Evolutionary conservation across 148 eudicot species (phyloP).

Genomic region (Cornus florida): DNA sequence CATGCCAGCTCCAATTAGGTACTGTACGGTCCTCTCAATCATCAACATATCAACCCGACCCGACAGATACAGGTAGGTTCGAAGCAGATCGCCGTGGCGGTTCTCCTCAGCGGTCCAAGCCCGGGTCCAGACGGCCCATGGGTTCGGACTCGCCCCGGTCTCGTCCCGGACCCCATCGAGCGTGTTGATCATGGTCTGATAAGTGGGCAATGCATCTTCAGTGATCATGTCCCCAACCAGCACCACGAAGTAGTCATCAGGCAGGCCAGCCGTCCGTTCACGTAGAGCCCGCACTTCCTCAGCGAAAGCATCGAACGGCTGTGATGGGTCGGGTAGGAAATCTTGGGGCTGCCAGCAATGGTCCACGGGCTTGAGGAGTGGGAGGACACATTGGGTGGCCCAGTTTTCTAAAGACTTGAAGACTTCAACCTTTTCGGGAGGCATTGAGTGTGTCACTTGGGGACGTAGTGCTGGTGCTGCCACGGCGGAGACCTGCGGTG

Average conservation of each 20-base stretch:
- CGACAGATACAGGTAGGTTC: conserved; percentile 34
- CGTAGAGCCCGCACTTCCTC: conserved; percentile 23
- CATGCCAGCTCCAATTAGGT: conserved; percentile 42
- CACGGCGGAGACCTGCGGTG: conserved; percentile 5
- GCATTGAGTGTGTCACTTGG: conserved; percentile 27
- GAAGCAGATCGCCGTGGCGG: conserved; percentile 37
- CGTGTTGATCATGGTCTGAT: conserved; percentile 33
- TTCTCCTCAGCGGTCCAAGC: conserved; percentile 48
- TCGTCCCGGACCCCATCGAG: conserved; percentile 32
- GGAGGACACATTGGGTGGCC: conserved; percentile 20
- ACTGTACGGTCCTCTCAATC: conserved; percentile 36
- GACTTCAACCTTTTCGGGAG: conserved; percentile 22
- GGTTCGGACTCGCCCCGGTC: conserved; percentile 25
- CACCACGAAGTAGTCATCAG: conserved; percentile 46
- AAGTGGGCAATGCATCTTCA: conserved; percentile 43
- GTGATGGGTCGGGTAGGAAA: conserved; percentile 28
- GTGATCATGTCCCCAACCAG: conserved; percentile 45
- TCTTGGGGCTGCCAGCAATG: conserved; percentile 39
- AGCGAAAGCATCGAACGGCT: conserved; percentile 16
- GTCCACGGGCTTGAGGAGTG: conserved; percentile 36
- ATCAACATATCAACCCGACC: conserved; percentile 46
- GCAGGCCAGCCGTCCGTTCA: conserved; percentile 20
- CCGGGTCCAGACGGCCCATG: conserved; percentile 42
- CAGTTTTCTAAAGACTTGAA: conserved; percentile 31
- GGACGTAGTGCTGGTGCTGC: neutral